Conservation (phyloP, 441 rosid genomes). For the Populus trichocarpa region DNA sequence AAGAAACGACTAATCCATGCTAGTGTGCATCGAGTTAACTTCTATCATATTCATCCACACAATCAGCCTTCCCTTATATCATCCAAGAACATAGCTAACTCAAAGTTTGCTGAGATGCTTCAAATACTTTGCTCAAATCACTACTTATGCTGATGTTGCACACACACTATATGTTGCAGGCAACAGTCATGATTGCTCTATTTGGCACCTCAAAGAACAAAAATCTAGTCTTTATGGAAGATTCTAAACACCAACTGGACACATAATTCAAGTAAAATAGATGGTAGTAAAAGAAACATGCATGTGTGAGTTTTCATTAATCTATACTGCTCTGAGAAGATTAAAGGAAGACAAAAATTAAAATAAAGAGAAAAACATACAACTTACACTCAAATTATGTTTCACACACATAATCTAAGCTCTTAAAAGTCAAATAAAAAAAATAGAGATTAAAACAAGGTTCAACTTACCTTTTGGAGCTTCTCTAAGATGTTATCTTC, state of each 20-base stretch:
- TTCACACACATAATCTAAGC: background rate
- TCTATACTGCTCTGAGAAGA: too few species aligned
- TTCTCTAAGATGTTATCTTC: constrained; percentile 66
- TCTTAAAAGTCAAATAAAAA: background rate
- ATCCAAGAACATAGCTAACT: background rate
- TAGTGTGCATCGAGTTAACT: background rate
- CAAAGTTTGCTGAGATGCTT: background rate
- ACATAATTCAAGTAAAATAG: background rate
- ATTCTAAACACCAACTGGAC: background rate
- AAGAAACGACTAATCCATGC: background rate
- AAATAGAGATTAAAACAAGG: background rate
- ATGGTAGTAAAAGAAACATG: background rate
- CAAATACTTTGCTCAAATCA: background rate
- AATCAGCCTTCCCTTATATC: background rate
- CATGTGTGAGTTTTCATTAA: background rate
- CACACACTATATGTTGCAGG: background rate
- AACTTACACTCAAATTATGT: background rate
- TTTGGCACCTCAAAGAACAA: background rate
- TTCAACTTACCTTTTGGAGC: constrained; percentile 43
- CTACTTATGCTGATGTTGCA: too few species aligned
- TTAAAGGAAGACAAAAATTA: too few species aligned
- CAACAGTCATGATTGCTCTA: background rate
- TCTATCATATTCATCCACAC: background rate
- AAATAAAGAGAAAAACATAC: background rate
- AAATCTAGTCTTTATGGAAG: background rate